Percentiles rank a stretch among this genome's conserved stretches.
These are phyloP conservation scores for Talaromyces sp. DNA, from an alignment of 2,329 filamentous ascomycete genomes.

Conservation along the genomic window DNA sequence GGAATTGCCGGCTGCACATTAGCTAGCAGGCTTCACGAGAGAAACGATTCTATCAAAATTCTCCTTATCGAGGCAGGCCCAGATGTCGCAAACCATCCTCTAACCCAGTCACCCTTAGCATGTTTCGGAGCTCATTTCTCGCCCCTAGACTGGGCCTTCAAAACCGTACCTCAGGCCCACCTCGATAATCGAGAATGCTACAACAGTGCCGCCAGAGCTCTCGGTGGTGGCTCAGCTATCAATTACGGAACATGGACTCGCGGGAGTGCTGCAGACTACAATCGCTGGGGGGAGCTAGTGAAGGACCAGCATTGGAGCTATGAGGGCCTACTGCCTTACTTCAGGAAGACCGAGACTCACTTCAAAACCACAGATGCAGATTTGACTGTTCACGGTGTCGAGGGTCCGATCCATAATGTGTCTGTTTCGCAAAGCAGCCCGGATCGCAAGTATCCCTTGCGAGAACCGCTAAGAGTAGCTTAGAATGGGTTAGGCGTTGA, in stretches of 20 bases:
- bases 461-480: conserved; percentile 32
- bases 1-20: not conserved
- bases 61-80: conserved; percentile 13
- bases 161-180: not conserved
- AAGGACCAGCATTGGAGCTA: conserved; percentile 47
- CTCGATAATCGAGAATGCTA: conserved; percentile 17
- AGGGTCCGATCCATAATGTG: conserved; percentile 31
- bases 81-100: not conserved
- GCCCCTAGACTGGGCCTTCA: not conserved
- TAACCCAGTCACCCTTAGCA: not conserved
- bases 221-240: conserved; percentile 42
- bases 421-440: conserved; percentile 15
- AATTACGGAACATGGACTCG: conserved; percentile 46
- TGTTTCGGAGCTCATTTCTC: not conserved
- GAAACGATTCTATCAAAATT: not conserved
- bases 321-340: conserved; percentile 46
- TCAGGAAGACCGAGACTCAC: conserved; percentile 38
- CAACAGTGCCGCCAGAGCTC: conserved; percentile 29
- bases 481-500: conserved; percentile 34
- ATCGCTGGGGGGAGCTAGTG: conserved; percentile 44
- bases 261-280: conserved; percentile 45
- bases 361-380: conserved; percentile 24
- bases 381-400: conserved; percentile 25
- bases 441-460: conserved; percentile 39
- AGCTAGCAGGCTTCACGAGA: not conserved